Base-by-base conservation (phyloP, 2,329 filamentous ascomycete species). In the Penicillium sp. region DNA sequence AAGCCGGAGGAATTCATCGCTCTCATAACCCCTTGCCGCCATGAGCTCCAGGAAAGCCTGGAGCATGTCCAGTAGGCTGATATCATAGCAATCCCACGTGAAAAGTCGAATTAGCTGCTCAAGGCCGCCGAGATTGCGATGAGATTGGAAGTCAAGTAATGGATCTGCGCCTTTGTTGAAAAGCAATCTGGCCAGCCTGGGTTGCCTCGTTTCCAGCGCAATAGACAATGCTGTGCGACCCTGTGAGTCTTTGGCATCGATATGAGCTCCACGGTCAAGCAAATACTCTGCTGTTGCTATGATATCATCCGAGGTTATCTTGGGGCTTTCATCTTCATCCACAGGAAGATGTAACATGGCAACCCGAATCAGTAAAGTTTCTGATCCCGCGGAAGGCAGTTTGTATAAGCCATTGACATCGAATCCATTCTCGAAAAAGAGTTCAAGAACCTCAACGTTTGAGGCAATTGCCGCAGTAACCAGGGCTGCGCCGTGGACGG, bases 1-100 rank as follows among this genome's bases (percentile, higher is more conserved):
- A 4, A 43, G 30, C 9, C 30, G 30, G 41, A 43, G 16, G n/a
- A 43, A 43, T 27, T 43, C 41, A 43, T 43, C 30, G 35, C 28
- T 43, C 16, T 35, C 29, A 34, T 43, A 43, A 12, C 22, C 30
- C 18, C 41, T 43, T 1, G 16, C 41, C 4, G 41, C 41, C 41
- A 43, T 43, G 7, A 14, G 10, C 41, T 35, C 41, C 12, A 43
- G 12, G 13, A 10, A 43, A 25, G 39, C 39, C 14, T 43, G 28
- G n/a, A 35, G 14, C 41, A 43, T 34, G 28, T 43, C 41, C 10
- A 43, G 30, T 22, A 22, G 27, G 4, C 41, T 43, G 12, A 43
- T 4, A 43, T 43, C 41, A 18, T 43, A 16, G 9, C 35, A 29
- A 34, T n/a, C 12, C 14, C 30, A 30, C 22, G 5, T 19, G 14